Conservation (phyloP, 129 eudicot genomes). For the Oenanthe sinensis region DNA sequence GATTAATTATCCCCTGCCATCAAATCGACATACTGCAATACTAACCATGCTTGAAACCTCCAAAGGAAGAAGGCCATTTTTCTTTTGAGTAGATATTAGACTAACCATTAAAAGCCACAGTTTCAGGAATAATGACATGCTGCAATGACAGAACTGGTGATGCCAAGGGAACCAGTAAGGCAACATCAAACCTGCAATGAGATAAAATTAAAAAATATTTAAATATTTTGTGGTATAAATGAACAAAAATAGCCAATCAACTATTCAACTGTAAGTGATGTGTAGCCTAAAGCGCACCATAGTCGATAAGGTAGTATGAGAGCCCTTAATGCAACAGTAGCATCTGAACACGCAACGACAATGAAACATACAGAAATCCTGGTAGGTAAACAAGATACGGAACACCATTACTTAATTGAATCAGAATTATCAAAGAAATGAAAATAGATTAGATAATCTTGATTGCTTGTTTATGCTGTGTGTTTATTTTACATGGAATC, state of each 20-base stretch:
- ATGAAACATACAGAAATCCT: conserved; percentile 83
- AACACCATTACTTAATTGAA: conserved; percentile 6
- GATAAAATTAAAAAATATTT: not conserved
- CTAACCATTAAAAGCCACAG: conserved; percentile 38
- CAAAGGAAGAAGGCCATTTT: not conserved
- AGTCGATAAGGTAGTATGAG: conserved; percentile 78
- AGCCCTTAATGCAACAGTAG: conserved; percentile 76
- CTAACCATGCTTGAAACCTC: not conserved
- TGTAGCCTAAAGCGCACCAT: conserved; percentile 44
- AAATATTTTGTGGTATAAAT: not conserved
- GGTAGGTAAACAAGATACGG: conserved; percentile 19
- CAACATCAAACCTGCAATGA: conserved; percentile 82
- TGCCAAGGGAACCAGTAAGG: conserved; percentile 58
- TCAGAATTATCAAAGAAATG: not conserved
- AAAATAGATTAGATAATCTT: conserved; percentile 3
- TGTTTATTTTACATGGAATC: conserved; percentile 52
- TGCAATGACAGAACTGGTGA: conserved; percentile 86
- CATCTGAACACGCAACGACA: conserved; percentile 87
- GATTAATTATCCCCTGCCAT: not conserved
- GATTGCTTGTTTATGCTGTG: conserved; percentile 8
- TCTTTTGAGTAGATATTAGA: not conserved
- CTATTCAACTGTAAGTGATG: not conserved
- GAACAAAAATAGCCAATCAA: not conserved
- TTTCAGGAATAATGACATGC: conserved; percentile 61
- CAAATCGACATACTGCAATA: not conserved